Percentiles rank a stretch among this genome's conserved stretches.
Conservation (phyloP, 2,329 filamentous ascomycete genomes). For the Diaporthe citriasiana region DNA sequence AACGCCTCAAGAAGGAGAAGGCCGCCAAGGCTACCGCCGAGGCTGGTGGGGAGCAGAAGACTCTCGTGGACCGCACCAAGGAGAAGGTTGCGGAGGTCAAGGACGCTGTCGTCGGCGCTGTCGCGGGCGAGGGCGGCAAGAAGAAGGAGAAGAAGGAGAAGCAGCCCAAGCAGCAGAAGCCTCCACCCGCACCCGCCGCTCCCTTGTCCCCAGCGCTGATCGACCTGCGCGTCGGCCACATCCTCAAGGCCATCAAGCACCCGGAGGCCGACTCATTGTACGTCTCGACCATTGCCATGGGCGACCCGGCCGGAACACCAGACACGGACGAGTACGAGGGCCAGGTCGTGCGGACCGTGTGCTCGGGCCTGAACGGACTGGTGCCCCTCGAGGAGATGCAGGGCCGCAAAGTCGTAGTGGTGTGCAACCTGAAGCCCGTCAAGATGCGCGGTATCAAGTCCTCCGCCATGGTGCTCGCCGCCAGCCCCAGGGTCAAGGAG, state of each 20-base stretch:
- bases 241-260: conserved; percentile 95
- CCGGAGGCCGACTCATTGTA: conserved; percentile 96
- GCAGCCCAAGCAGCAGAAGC: conserved; percentile 80
- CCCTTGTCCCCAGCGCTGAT: conserved; percentile 88
- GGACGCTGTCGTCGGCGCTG: conserved; percentile 61
- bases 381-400: conserved; percentile 97
- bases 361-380: conserved; percentile 94
- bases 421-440: conserved; percentile 98
- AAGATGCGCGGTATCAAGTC: conserved; percentile 94
- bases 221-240: conserved; percentile 96
- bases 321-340: conserved; percentile 94
- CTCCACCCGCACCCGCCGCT: conserved; percentile 76
- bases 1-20: conserved; percentile 97
- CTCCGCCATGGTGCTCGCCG: conserved; percentile 92
- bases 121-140: conserved; percentile 70
- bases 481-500: conserved; percentile 85
- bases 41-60: conserved; percentile 62
- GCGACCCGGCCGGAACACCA: conserved; percentile 86
- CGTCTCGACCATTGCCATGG: conserved; percentile 95
- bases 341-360: conserved; percentile 93
- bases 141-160: conserved; percentile 98
- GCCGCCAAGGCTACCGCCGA: conserved; percentile 73
- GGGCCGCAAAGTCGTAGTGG: conserved; percentile 91
- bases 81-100: conserved; percentile 67
- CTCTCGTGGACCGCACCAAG: conserved; percentile 73